A percentile compares a stretch with the other conserved stretches of the same genome.
Evolutionary conservation across 371 early-diverging fungal species (phyloP).

Genomic region (Batkoa obscura): DNA sequence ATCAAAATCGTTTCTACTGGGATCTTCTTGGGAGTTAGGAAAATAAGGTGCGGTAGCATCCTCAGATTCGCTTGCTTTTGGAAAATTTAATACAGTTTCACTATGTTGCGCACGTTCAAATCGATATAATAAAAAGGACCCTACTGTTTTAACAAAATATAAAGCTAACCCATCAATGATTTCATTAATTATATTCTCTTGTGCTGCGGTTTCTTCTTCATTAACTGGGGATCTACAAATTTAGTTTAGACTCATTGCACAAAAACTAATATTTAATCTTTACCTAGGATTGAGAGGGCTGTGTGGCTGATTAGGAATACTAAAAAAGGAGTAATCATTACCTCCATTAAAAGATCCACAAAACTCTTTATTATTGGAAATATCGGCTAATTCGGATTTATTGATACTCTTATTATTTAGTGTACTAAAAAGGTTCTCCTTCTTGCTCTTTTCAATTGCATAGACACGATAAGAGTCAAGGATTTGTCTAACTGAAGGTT

Average conservation of each 20-base stretch:
- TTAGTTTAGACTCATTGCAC: not conserved
- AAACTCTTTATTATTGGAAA: too few species aligned
- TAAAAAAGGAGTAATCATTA: too few species aligned
- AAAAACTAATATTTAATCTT: not conserved
- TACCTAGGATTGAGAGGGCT: too few species aligned
- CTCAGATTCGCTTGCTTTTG: not conserved
- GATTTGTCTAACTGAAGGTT: constrained; percentile 29
- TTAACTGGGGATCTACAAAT: not conserved
- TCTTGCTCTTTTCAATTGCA: not conserved
- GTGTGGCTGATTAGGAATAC: too few species aligned
- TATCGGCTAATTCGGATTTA: too few species aligned
- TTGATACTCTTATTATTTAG: too few species aligned
- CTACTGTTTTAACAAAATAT: constrained; percentile 78
- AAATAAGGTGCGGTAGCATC: not conserved
- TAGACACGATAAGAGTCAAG: constrained; percentile 37
- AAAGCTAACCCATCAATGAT: constrained; percentile 54
- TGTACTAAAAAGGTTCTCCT: not conserved
- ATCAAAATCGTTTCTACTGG: constrained; percentile 29
- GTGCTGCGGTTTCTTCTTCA: not conserved
- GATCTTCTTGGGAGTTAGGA: not conserved
- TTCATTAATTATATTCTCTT: constrained; percentile 46
- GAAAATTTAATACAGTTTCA: constrained; percentile 24
- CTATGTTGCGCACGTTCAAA: constrained; percentile 79
- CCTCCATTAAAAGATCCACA: too few species aligned
- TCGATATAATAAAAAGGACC: constrained; percentile 68